Evolutionary conservation across 768 basidiomycete genomes (phyloP).

Genomic region (Phallus indusiatus): DNA sequence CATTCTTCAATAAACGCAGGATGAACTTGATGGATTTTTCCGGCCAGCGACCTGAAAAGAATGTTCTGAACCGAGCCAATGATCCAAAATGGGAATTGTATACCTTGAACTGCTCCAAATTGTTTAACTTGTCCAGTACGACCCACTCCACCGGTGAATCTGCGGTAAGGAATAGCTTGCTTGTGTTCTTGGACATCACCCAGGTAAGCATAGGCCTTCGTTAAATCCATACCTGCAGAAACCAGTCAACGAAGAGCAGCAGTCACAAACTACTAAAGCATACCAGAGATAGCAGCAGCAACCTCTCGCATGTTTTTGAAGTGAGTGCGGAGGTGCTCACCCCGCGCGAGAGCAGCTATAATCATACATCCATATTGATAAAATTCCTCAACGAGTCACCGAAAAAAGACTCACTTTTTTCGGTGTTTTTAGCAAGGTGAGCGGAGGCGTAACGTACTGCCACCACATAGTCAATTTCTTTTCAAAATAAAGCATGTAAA

Average conservation of each 20-base stretch:
- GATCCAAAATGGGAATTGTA: background rate
- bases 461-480: background rate
- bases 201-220: constrained; percentile 93
- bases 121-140: constrained; percentile 92
- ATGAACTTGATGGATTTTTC: constrained; percentile 98
- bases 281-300: constrained; percentile 86
- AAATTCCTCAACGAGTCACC: background rate
- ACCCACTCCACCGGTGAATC: constrained; percentile 92
- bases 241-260: constrained; percentile 5
- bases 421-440: constrained; percentile 80
- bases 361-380: constrained; percentile 8
- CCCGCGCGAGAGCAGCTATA: constrained; percentile 82
- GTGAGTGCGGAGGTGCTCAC: constrained; percentile 97
- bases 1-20: constrained; percentile 91
- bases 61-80: background rate
- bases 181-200: constrained; percentile 94
- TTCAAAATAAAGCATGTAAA: background rate
- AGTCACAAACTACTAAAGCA: constrained; percentile 17
- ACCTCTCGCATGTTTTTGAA: constrained; percentile 99
- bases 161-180: constrained; percentile 91
- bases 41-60: constrained; percentile 90
- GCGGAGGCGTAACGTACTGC: constrained; percentile 92
- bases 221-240: constrained; percentile 74
- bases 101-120: constrained; percentile 94
- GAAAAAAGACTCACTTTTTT: constrained; percentile 68